Conservation (phyloP, 257 asterid genomes). For the Cynanchum wilfordii region DNA sequence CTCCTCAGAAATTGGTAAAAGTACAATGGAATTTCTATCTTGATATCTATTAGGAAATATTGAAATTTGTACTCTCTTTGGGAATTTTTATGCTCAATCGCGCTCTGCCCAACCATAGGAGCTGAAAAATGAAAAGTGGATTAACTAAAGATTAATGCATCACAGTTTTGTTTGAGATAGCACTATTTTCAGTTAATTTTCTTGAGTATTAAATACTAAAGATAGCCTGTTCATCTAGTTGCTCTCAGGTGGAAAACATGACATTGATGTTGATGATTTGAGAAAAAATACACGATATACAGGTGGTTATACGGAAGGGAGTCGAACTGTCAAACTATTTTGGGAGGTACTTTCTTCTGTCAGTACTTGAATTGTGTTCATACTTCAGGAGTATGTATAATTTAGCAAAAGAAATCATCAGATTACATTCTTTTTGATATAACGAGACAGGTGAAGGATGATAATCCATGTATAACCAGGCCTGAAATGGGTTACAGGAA, state of each 20-base stretch:
- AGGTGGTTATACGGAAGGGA: slow-evolving; percentile 89
- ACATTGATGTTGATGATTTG: slow-evolving; percentile 86
- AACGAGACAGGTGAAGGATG: neutral
- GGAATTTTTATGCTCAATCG: neutral
- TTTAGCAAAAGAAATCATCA: neutral
- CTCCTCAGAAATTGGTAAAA: neutral
- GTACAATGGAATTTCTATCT: too few relatives aligned
- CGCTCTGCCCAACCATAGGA: neutral
- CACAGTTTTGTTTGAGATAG: neutral
- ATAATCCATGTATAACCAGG: neutral
- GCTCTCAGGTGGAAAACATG: slow-evolving; percentile 88
- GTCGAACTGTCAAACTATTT: slow-evolving; percentile 77
- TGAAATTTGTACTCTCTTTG: too few relatives aligned
- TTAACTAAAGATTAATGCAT: neutral
- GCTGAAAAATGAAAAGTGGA: neutral
- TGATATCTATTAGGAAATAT: too few relatives aligned
- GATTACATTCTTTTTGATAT: neutral
- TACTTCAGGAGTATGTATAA: neutral
- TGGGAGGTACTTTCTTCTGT: slow-evolving; percentile 70
- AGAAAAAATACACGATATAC: slow-evolving; percentile 78
- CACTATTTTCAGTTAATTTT: neutral
- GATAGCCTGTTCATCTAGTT: slow-evolving; percentile 39
- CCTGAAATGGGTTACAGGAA: neutral
- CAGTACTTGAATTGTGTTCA: slow-evolving; percentile 9
- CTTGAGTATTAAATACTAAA: slow-evolving; percentile 17